Evolutionary conservation across 2,329 filamentous ascomycete species (phyloP), one percentile per base, ranked within the genome.

Genomic region (Colletotrichum chlorophyti): DNA sequence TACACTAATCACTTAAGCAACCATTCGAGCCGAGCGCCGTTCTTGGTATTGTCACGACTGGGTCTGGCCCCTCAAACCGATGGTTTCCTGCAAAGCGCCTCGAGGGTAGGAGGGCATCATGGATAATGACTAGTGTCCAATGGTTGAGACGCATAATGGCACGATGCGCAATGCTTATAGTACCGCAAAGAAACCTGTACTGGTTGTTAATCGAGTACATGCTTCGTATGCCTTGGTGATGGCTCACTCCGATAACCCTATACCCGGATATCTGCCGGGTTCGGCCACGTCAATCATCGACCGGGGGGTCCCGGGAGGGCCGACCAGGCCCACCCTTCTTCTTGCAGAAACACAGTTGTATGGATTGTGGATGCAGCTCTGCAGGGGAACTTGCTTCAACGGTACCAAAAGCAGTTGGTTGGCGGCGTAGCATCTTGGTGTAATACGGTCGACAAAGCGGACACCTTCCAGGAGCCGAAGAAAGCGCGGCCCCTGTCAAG

Each of bases 181-280:
- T 45, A 32, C n/a, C 21, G 27, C 15, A 11, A 1, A 21, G 23
- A 21, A 48, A 19, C 29, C n/a, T 40, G 51, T 50, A 59, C 43
- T 24, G 19, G 5, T 32, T 34, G 55, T 38, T 59, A 37, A n/a
- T 17, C 19, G 27, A 49, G 32, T 59, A 55, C 55, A 49, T 34
- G 14, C 34, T n/a, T 32, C 19, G 29, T 27, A 34, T 53, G 24
- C 34, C 31, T 21, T 17, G 51, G 15, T 49, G 21, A 29, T 59
- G 55, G 55, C 31, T 49, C 37, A 59, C 45, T 43, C 43, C 31
- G 51, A 59, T 59, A 59, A 55, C 37, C 51, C 55, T 59, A 55
- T 49, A 55, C 34, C 26, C 38, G 51, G 26, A 41, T 34, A 49
- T 37, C 43, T 38, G 27, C 55, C 41, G 37, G 29, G 54, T n/a